Conservation (phyloP, 768 basidiomycete genomes). For the Tulasnella sp. region DNA sequence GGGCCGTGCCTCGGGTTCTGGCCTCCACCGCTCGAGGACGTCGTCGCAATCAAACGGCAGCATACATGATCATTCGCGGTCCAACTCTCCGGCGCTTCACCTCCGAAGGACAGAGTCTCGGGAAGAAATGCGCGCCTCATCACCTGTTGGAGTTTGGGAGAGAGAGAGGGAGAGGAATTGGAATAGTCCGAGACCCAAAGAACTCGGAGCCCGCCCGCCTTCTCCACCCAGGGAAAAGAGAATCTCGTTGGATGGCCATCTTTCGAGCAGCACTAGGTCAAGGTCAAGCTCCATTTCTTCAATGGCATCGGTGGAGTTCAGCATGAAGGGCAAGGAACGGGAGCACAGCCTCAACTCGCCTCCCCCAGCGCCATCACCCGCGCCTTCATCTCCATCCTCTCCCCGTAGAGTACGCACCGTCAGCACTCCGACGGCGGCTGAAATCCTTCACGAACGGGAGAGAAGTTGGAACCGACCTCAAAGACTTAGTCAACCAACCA, state of each 20-base stretch:
- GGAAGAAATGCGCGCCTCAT: neutral
- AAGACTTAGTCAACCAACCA: constrained; percentile 10
- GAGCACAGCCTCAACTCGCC: neutral
- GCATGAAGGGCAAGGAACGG: neutral
- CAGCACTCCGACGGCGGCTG: constrained; percentile 22
- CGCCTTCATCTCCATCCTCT: constrained; percentile 8
- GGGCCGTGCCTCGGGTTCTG: neutral
- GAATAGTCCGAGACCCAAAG: constrained; percentile 25
- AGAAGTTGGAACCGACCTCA: constrained; percentile 17
- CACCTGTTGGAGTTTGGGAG: constrained; percentile 22
- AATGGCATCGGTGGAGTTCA: constrained; percentile 4
- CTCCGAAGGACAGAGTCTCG: neutral
- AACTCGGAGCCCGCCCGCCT: neutral
- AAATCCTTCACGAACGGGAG: constrained; percentile 25
- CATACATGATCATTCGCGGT: neutral
- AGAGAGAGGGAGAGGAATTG: constrained; percentile 29
- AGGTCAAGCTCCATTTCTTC: constrained; percentile 18
- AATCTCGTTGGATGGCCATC: neutral
- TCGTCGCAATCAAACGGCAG: neutral
- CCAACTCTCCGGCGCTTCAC: neutral
- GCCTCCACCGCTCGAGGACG: neutral
- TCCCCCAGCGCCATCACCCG: constrained; percentile 20
- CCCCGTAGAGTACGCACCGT: neutral
- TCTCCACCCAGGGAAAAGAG: constrained; percentile 5
- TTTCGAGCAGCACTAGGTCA: neutral